Evolutionary conservation across 169 alveolate species (phyloP), one percentile per base, ranked within the genome.

Genomic region (Eimeria tenella): DNA sequence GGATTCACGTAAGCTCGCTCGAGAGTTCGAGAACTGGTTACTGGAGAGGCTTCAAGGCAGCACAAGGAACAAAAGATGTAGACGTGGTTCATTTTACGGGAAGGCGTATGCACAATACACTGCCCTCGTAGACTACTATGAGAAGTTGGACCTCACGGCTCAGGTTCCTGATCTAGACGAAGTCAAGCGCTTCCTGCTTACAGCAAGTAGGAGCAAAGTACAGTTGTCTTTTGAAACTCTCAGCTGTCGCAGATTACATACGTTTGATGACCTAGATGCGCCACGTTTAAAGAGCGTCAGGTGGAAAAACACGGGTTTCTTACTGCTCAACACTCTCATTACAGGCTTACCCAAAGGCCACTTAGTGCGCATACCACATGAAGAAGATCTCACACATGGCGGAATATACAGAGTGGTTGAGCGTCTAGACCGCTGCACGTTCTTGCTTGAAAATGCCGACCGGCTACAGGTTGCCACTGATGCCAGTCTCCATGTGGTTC

Each of bases 1-100:
- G 53, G 63, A 31, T 25, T 58, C 75, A 31, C 81, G 62, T 75
- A 75, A 84, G 91, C 15, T 19, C 8, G 79, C 70, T 0, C 63
- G 58, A 8, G 91, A 31, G 11, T 84, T 84, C 21, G 91, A 84
- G 63, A 53, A 31, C 52, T 84, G 91, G 91, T 77, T 84, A 49
- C 53, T 84, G 79, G 63, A 56, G 81, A 75, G 91, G 50, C 91
- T 84, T 10, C 91, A 84, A n/a, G 91, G 91, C 91, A 58, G 62
- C 70, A 31, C 79, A 42, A 56, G 79, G 55, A 62, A 10, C 91
- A 84, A 84, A 62, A 3, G 73, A n/a, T 84, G 91, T 60, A 42
- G 91, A 53, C 81, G 63, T 31, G 91, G 25, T 10, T 84, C 91
- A 17, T 84, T 84, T 56, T 84, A 84, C 52, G 91, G 91, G 23